A percentile compares a stretch with the other conserved stretches of the same genome.
These are phyloP conservation scores for Microdochium trichocladiopsis DNA, from an alignment of 2,329 filamentous ascomycete species.

Conservation along the genomic window DNA sequence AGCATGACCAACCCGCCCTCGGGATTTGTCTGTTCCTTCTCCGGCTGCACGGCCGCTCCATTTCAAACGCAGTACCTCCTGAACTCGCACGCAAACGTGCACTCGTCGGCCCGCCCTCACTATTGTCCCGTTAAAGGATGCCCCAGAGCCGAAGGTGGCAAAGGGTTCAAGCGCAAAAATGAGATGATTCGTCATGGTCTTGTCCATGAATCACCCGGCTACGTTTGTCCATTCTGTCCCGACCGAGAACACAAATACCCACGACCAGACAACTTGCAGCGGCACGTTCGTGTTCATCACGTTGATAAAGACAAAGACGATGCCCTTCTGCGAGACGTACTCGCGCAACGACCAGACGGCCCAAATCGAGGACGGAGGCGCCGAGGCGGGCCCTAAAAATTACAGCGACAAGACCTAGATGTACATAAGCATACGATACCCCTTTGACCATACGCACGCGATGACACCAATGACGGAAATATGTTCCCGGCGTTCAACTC, in stretches of 20 bases:
- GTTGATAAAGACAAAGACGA: constrained; percentile 87
- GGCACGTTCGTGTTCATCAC: constrained; percentile 86
- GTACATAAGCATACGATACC: constrained; percentile 11
- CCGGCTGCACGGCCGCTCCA: constrained; percentile 62
- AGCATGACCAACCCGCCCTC: constrained; percentile 46
- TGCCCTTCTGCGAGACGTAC: constrained; percentile 69
- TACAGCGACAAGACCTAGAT: constrained; percentile 8
- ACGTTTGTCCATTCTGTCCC: constrained; percentile 92
- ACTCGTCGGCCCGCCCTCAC: constrained; percentile 58
- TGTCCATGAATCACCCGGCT: constrained; percentile 90
- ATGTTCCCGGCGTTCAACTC: background rate
- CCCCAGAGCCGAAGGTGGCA: constrained; percentile 55
- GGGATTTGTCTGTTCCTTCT: constrained; percentile 49
- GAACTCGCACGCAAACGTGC: constrained; percentile 72
- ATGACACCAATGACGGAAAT: background rate
- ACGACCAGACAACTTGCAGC: constrained; percentile 88
- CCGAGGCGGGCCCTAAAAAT: constrained; percentile 39
- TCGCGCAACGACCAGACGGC: constrained; percentile 79
- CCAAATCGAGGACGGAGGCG: constrained; percentile 73
- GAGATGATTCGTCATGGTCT: constrained; percentile 73
- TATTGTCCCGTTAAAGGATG: constrained; percentile 59
- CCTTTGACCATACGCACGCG: background rate
- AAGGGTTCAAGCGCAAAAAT: constrained; percentile 66
- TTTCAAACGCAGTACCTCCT: constrained; percentile 74
- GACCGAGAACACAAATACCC: constrained; percentile 93